Evolutionary conservation across 2,329 filamentous ascomycete species (phyloP), one percentile per base, ranked within the genome.

Genomic region (Cercospora canescens): DNA sequence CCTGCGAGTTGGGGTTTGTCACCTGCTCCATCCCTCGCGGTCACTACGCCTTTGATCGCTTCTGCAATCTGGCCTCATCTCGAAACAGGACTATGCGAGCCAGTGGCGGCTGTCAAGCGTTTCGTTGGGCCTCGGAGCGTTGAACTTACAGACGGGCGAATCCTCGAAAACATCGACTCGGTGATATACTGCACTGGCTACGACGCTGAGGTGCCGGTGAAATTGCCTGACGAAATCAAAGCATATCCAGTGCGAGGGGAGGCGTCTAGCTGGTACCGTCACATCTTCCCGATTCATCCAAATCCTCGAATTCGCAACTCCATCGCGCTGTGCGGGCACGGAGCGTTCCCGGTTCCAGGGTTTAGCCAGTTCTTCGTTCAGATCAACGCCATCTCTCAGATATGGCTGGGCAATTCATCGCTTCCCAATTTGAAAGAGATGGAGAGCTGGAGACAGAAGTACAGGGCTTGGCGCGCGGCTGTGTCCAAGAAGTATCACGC

Each of bases 171-270:
- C 32, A 71, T 79, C 30, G 76, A 79, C 62, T 73, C 73, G 11
- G 74, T 80, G 30, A 74, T 79, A 48, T 79, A 71, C 63, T 78
- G 76, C 63, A 80, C 78, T 8, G 78, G 78, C 50, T 79, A 79
- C 67, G 62, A 69, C n/a, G 67, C 69, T 41, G 69, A 74, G 64
- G 62, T 69, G 8, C 61, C 62, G 4, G 30, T 65, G 26, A 54
- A 37, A 14, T 59, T 67, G 21, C 55, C 56, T 4, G 64, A 56
- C 34, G 62, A 67, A 6, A 64, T 70, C 5, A 48, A 67, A 48
- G 64, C 66, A 39, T 68, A 66, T 37, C 60, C 64, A 0, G 58
- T 35, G 12, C 32, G 21, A 7, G 64, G 60, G 16, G 34, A 65
- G 16, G 9, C 56, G 1, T 50, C 66, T 1, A 52, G 67, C 16